Evolutionary conservation across 805 yeast genomes (phyloP), one percentile per base, ranked within the genome.

Genomic region (Ogataea paradorogensis): DNA sequence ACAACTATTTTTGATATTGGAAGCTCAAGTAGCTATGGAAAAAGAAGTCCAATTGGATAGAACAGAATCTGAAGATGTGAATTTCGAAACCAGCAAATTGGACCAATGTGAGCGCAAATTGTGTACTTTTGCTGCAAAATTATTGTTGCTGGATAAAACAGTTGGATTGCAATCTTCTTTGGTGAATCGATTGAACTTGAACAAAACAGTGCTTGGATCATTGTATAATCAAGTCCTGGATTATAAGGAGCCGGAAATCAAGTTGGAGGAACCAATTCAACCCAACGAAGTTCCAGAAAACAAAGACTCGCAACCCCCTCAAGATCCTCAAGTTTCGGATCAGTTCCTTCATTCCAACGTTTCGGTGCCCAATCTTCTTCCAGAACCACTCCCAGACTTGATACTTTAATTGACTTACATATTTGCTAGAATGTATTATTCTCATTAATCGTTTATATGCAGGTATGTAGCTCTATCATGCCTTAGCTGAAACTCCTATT

Each of bases 1-100:
- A 41, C 55, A 64, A n/a, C 52, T 71, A 3, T 81, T 72, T 45
- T 62, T 79, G 43, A 53, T 66, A 15, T 67, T 71, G 42, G 88
- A 81, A 48, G 64, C 71, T 6, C 62, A 63, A 15, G 48, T 67
- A 9, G 78, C 79, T 0, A 61, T 55, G 30, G 26, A 58, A 1
- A 32, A 61, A n/a, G 52, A 58, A 0, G 52, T 66, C 2, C 63
- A 69, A 9, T 54, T 80, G 37, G 82, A 76, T 30, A 66, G 83
- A 49, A 65, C 62, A 15, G 80, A 69, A 24, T 65, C 68, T 15
- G 85, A 80, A 52, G 80, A 54, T 27, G 65, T 61, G 9, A 53
- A 52, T 30, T 59, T 55, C 23, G 48, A 43, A 9, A 40, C 33
- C 1, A 33, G 27, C 2, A 38, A 38, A 10, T 46, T 45, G 15